Evolutionary conservation across 1,139 yeast species (phyloP), one percentile per base, ranked within the genome.

Genomic region (Candida tropicalis): DNA sequence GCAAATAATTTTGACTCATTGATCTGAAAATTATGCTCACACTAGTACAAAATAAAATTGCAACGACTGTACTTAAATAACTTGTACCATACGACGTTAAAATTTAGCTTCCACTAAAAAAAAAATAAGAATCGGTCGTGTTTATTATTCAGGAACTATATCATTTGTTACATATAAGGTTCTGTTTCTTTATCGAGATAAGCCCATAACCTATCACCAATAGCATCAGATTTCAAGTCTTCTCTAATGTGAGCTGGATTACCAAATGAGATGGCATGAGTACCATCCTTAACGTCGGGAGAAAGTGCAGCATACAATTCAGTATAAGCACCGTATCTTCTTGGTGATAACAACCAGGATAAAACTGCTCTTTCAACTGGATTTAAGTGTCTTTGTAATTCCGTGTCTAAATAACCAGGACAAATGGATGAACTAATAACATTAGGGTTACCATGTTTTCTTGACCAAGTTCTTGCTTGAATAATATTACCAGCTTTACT

Each of bases 331-430:
- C 63, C 63, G 17, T 43, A 35, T 25, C 49, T 37, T 26, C 45
- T 29, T 18, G 45, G 31, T 43, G 49, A 49, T 2, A 41, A 17
- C 2, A 45, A 31, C 31, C 38, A 28, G 18, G 34, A 11, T 34
- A 15, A 9, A 40, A 45, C 2, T 39, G 25, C 27, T 29, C 35
- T 27, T 36, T 51, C 43, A 46, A 38, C 11, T 18, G 39, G 23
- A 34, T 33, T 47, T 39, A 56, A 45, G 44, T 63, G 53, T 51
- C 80, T 67, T 26, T 62, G 60, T 32, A 79, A 56, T 2, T 75
- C 79, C 1, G 80, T 64, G 10, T 49, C 52, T 28, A 78, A 51
- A 34, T 57, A 54, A 2, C 84, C 84, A 1, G 84, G 84, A 54
- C 77, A 73, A 16, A 49, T 16, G n/a, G 66, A 64, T 1, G 73